Evolutionary conservation across 73 alveolate species (phyloP).

Genomic region (Tetrahymena malaccensis): DNA sequence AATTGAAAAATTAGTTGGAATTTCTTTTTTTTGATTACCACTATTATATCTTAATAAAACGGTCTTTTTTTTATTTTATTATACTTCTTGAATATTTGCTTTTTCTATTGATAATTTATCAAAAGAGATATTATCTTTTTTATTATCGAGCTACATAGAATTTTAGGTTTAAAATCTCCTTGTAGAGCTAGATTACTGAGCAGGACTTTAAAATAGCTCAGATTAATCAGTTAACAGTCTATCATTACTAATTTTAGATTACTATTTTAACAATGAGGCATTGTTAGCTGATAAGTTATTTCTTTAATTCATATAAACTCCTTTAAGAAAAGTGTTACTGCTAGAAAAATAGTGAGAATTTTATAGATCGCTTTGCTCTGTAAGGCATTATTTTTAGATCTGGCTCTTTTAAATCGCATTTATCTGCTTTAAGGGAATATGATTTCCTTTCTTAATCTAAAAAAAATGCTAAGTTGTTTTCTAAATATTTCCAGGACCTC

Average conservation of each 20-base stretch:
- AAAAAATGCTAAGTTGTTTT: neutral
- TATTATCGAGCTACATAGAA: neutral
- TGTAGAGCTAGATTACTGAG: neutral
- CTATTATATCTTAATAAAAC: neutral
- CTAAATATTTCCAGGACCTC: neutral
- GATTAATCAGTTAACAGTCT: neutral
- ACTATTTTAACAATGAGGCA: neutral
- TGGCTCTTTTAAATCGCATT: neutral
- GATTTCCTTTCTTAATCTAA: neutral
- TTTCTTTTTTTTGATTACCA: neutral
- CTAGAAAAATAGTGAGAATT: neutral
- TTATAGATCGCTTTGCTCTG: neutral
- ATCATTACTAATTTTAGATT: neutral
- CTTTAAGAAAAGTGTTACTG: neutral
- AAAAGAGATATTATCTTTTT: neutral
- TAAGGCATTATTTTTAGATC: neutral
- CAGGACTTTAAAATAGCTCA: neutral
- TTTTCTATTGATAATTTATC: neutral
- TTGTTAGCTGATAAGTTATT: neutral
- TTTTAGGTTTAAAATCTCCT: neutral
- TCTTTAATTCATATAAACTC: neutral
- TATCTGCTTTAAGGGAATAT: neutral
- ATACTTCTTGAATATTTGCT: neutral
- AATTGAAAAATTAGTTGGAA: neutral
- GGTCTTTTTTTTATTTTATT: neutral